Percentiles rank a stretch among this genome's conserved stretches.
Conservation (phyloP, 1,284 basidiomycete species). For the Cutaneotrichosporon mucoides region DNA sequence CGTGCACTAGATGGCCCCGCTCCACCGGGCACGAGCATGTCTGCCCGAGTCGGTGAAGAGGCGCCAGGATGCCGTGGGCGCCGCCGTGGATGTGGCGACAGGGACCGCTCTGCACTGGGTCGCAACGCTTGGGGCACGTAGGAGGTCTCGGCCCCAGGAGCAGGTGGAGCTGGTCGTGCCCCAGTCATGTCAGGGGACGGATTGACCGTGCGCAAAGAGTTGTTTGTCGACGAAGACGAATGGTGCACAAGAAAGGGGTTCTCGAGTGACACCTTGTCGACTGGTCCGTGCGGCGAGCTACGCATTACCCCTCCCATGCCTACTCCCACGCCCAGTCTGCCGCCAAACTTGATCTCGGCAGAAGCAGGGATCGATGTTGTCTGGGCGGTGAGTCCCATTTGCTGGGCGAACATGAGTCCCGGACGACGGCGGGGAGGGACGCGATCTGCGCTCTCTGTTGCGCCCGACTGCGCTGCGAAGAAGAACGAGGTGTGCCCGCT, state of each 20-base stretch:
- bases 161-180: background rate
- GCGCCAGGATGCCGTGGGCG: background rate
- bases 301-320: slow-evolving; percentile 41
- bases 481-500: slow-evolving; percentile 39
- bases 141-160: slow-evolving; percentile 15
- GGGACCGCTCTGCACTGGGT: slow-evolving; percentile 10
- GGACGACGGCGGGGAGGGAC: slow-evolving; percentile 28
- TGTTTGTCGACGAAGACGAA: background rate
- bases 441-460: slow-evolving; percentile 5
- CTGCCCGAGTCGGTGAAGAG: background rate
- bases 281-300: slow-evolving; percentile 18
- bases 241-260: slow-evolving; percentile 35
- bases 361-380: background rate
- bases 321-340: slow-evolving; percentile 33
- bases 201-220: too few relatives aligned
- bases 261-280: slow-evolving; percentile 28
- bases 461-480: slow-evolving; percentile 19
- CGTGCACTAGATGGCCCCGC: background rate
- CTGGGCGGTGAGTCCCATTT: slow-evolving; percentile 35
- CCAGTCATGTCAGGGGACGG: too few relatives aligned
- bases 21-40: slow-evolving; percentile 5
- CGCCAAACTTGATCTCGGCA: slow-evolving; percentile 15
- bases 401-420: slow-evolving; percentile 42
- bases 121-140: slow-evolving; percentile 17
- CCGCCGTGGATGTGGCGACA: slow-evolving; percentile 9